Evolutionary conservation across 305 asterid species (phyloP).

Genomic region (Stenogyne calaminthoides): DNA sequence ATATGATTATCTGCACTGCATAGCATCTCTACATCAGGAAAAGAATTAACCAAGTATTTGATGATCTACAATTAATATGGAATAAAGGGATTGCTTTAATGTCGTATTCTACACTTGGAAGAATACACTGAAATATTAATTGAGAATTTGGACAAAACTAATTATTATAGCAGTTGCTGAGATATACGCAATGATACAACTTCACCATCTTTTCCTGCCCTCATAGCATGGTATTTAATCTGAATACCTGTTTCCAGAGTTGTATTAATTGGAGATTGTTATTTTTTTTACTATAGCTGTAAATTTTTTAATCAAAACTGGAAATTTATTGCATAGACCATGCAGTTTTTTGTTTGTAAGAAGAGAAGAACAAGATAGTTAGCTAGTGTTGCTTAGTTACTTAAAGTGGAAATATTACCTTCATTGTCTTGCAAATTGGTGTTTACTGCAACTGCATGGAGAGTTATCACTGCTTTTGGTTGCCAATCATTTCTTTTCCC

Average conservation of each 20-base stretch:
- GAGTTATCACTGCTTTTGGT: slow-evolving; percentile 79
- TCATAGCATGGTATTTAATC: slow-evolving; percentile 79
- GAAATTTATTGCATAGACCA: background rate
- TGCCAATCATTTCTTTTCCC: slow-evolving; percentile 81
- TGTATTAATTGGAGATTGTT: slow-evolving; percentile 13
- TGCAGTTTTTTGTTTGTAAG: background rate
- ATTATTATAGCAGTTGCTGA: slow-evolving; percentile 71
- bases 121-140: background rate
- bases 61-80: background rate
- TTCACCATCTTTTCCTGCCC: slow-evolving; percentile 83
- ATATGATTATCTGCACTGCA: slow-evolving; percentile 9
- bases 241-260: slow-evolving; percentile 66
- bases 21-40: slow-evolving; percentile 1
- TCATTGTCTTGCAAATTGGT: slow-evolving; percentile 89
- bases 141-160: slow-evolving; percentile 18
- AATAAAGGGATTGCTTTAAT: background rate
- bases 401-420: slow-evolving; percentile 46
- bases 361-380: slow-evolving; percentile 2
- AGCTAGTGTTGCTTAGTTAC: background rate
- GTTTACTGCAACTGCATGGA: slow-evolving; percentile 82
- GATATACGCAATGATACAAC: slow-evolving; percentile 82
- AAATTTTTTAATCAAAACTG: background rate
- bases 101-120: slow-evolving; percentile 12
- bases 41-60: background rate
- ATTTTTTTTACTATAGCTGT: background rate